These are phyloP conservation scores for Ganoderma multipileum DNA, from an alignment of 1,284 basidiomycete species.

Conservation along the genomic window DNA sequence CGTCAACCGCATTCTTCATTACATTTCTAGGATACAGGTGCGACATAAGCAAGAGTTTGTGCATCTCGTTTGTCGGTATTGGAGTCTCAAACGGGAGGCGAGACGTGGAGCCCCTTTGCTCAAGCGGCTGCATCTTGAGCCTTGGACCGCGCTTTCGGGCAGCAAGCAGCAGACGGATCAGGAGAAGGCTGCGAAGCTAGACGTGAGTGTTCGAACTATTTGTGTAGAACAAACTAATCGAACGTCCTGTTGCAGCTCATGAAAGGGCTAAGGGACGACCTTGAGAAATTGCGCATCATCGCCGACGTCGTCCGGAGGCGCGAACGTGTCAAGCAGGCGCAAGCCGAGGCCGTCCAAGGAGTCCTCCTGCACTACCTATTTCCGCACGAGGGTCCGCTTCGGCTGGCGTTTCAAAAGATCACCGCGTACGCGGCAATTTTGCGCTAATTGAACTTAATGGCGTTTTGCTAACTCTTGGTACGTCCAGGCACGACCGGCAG, in stretches of 20 bases:
- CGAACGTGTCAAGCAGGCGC: slow-evolving; percentile 84
- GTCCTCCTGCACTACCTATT: slow-evolving; percentile 74
- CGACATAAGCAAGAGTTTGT: slow-evolving; percentile 84
- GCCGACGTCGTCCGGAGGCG: slow-evolving; percentile 81
- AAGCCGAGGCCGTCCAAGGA: slow-evolving; percentile 74
- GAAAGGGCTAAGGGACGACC: slow-evolving; percentile 76
- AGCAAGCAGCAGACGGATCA: slow-evolving; percentile 78
- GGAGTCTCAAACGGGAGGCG: slow-evolving; percentile 96
- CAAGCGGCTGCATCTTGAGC: slow-evolving; percentile 95
- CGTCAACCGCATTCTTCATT: slow-evolving; percentile 78
- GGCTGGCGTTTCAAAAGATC: slow-evolving; percentile 76
- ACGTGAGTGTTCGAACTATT: slow-evolving; percentile 52
- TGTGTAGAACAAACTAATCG: background rate
- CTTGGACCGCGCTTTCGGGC: slow-evolving; percentile 88
- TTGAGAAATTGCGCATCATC: slow-evolving; percentile 78
- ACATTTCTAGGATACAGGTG: slow-evolving; percentile 77
- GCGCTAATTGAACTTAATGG: slow-evolving; percentile 35
- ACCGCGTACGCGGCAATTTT: slow-evolving; percentile 53
- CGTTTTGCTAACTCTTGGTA: slow-evolving; percentile 10
- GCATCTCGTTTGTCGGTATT: slow-evolving; percentile 87
- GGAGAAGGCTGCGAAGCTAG: slow-evolving; percentile 87
- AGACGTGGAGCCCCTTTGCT: slow-evolving; percentile 93
- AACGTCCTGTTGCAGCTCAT: slow-evolving; percentile 58
- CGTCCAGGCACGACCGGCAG: slow-evolving; percentile 73
- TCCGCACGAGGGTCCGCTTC: slow-evolving; percentile 67